Conservation (phyloP, 805 yeast genomes). For the Starmerella bombi region DNA sequence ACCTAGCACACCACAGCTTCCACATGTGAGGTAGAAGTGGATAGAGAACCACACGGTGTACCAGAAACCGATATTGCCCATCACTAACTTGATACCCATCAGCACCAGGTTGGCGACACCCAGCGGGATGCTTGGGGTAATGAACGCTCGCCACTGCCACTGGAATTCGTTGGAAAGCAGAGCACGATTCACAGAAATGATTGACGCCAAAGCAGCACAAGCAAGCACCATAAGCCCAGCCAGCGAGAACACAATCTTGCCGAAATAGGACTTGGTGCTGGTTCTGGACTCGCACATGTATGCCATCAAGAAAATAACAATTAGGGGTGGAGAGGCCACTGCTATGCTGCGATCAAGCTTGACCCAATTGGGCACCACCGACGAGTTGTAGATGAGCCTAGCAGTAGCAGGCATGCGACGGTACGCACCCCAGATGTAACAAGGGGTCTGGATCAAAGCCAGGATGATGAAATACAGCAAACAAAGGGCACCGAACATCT, state of each 20-base stretch:
- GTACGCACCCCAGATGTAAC: slow-evolving; percentile 18
- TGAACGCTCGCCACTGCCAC: slow-evolving; percentile 26
- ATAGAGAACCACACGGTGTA: slow-evolving; percentile 9
- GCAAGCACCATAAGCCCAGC: slow-evolving; percentile 17
- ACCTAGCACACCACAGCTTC: slow-evolving; percentile 22
- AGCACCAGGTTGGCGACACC: slow-evolving; percentile 10
- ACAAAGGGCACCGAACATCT: slow-evolving; percentile 3
- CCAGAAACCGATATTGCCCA: slow-evolving; percentile 6
- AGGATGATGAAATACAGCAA: slow-evolving; percentile 6
- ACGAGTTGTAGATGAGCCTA: slow-evolving; percentile 20
- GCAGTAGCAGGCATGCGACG: slow-evolving; percentile 20
- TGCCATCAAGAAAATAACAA: slow-evolving; percentile 11
- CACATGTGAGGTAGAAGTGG: slow-evolving; percentile 18
- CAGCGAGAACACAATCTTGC: slow-evolving; percentile 14
- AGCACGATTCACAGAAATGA: slow-evolving; percentile 23
- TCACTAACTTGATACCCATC: not conserved
- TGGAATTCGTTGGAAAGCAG: slow-evolving; percentile 23
- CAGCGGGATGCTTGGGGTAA: slow-evolving; percentile 23
- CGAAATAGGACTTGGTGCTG: slow-evolving; percentile 8
- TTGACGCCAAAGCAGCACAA: slow-evolving; percentile 19
- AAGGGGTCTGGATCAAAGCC: slow-evolving; percentile 18
- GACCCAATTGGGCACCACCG: slow-evolving; percentile 23
- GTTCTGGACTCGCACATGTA: slow-evolving; percentile 8
- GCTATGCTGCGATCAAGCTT: slow-evolving; percentile 21
- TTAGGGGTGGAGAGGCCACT: slow-evolving; percentile 19